phyloP scores from a whole-genome alignment of 1,284 basidiomycete genomes.

The Phellopilus nigrolimitatus region DNA sequence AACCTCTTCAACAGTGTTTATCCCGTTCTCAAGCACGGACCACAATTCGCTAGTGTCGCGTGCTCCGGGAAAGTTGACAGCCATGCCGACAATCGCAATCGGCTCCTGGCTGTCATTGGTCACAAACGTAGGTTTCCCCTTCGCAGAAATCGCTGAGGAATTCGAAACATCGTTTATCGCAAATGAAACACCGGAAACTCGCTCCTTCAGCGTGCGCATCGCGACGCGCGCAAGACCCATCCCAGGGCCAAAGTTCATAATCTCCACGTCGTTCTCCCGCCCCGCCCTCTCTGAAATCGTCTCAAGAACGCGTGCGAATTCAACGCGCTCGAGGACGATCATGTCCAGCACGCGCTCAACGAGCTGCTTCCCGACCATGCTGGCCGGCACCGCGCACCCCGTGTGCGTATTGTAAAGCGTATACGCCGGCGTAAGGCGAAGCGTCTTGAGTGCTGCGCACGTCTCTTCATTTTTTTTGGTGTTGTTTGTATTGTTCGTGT shows the following conservation, averaged over 20 bases:
- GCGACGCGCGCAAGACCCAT: slow-evolving; percentile 35
- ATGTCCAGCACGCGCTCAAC: slow-evolving; percentile 50
- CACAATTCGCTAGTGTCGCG: slow-evolving; percentile 44
- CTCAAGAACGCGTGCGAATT: slow-evolving; percentile 5
- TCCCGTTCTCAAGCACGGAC: slow-evolving; percentile 51
- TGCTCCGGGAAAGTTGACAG: slow-evolving; percentile 59
- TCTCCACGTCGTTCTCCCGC: neutral
- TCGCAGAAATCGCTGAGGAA: slow-evolving; percentile 7
- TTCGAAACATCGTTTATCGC: slow-evolving; percentile 31
- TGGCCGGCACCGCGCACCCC: slow-evolving; percentile 1
- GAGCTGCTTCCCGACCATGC: slow-evolving; percentile 25
- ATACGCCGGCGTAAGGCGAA: slow-evolving; percentile 1
- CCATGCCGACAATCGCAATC: slow-evolving; percentile 70
- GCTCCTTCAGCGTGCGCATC: slow-evolving; percentile 32
- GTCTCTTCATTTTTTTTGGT: too few species aligned
- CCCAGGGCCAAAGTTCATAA: slow-evolving; percentile 58
- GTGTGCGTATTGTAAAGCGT: slow-evolving; percentile 9
- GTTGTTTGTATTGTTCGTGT: too few species aligned
- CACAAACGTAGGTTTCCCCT: slow-evolving; percentile 23
- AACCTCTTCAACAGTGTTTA: slow-evolving; percentile 57
- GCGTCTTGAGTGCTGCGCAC: slow-evolving; percentile 2
- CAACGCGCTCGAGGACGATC: slow-evolving; percentile 34
- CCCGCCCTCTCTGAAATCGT: neutral
- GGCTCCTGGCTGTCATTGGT: slow-evolving; percentile 36
- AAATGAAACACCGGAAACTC: slow-evolving; percentile 27